These are phyloP conservation scores for Phytomonas francai DNA, from an alignment of 208 protist genomes.

Conservation along the genomic window DNA sequence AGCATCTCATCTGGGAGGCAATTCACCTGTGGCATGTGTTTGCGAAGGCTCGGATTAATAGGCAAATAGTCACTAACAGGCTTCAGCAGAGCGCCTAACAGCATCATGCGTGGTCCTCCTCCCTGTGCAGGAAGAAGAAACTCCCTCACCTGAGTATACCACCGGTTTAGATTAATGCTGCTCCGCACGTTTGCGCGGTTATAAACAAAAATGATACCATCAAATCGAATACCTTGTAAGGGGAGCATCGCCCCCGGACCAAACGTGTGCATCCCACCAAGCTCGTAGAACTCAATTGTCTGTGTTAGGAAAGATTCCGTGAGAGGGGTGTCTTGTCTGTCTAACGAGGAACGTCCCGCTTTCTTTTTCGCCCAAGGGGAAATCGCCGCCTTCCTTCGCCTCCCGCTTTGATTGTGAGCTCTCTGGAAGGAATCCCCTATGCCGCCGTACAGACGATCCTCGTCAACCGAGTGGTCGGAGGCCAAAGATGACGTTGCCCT, in stretches of 20 bases:
- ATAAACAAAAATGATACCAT: slow-evolving; percentile 78
- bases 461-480: background rate
- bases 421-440: background rate
- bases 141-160: slow-evolving; percentile 22
- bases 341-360: background rate
- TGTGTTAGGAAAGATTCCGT: slow-evolving; percentile 9
- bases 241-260: slow-evolving; percentile 29
- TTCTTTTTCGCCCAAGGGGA: background rate
- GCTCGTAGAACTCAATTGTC: slow-evolving; percentile 65
- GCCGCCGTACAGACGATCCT: background rate
- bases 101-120: too few species aligned
- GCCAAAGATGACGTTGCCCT: too few species aligned
- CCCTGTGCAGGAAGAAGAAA: background rate
- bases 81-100: too few species aligned
- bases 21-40: too few species aligned
- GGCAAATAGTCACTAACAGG: too few species aligned
- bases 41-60: too few species aligned
- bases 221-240: slow-evolving; percentile 38
- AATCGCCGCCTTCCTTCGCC: background rate
- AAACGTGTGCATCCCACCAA: slow-evolving; percentile 65
- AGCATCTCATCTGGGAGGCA: too few species aligned
- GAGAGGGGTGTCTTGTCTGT: too few species aligned
- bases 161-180: slow-evolving; percentile 34
- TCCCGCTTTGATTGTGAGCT: background rate
- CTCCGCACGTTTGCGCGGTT: slow-evolving; percentile 46